Conservation (phyloP, 1,139 yeast species). For the Saccharomycopsis phalli region DNA sequence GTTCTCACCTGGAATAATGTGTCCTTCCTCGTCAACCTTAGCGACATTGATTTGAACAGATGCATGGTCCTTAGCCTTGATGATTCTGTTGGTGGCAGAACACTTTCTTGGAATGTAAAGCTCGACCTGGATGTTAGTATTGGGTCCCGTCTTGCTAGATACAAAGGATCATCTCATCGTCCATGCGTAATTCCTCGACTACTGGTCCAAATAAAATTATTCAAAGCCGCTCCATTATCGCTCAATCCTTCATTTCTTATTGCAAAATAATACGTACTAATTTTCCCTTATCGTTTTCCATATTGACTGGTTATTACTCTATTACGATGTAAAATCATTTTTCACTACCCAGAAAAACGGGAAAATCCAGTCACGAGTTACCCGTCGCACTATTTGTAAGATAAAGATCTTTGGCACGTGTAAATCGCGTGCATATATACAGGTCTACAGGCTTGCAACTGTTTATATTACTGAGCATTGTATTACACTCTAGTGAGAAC, state of each 20-base stretch:
- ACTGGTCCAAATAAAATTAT: too few relatives aligned
- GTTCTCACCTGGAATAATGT: conserved; percentile 85
- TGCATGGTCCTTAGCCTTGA: conserved; percentile 99
- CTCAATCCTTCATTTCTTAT: neutral
- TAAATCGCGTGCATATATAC: too few relatives aligned
- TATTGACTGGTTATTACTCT: conserved; percentile 39
- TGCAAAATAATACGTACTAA: conserved; percentile 72
- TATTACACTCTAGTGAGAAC: conserved; percentile 41
- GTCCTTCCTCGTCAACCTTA: conserved; percentile 90
- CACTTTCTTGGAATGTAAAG: conserved; percentile 99
- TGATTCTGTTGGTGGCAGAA: conserved; percentile 99
- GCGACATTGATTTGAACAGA: conserved; percentile 91
- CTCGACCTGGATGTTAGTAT: conserved; percentile 63
- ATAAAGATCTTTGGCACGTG: too few relatives aligned
- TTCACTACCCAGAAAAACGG: neutral
- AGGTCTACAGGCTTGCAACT: too few relatives aligned
- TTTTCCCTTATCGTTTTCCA: conserved; percentile 99
- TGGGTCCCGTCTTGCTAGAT: too few relatives aligned
- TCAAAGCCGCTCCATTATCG: neutral
- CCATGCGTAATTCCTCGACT: too few relatives aligned
- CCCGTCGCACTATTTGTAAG: conserved; percentile 1
- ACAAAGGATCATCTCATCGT: too few relatives aligned
- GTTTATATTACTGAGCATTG: too few relatives aligned
- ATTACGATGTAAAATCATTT: neutral
- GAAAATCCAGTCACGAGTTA: conserved; percentile 4